A percentile compares a stretch with the other conserved stretches of the same genome.
Conservation (phyloP, 495 filamentous ascomycete genomes). For the Trichocladium antarcticum region DNA sequence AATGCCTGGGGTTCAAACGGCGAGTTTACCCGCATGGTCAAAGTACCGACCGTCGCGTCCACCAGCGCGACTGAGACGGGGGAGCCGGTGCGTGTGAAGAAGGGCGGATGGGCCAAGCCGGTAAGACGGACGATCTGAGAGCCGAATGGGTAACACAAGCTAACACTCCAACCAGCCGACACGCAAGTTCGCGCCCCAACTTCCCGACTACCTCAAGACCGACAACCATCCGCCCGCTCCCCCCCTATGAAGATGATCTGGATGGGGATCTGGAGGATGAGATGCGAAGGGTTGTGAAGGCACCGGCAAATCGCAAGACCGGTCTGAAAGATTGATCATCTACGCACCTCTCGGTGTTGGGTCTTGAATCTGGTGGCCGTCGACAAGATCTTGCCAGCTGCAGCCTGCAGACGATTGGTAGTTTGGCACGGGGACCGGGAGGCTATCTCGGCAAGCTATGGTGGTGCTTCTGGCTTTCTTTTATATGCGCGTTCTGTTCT, state of each 20-base stretch:
- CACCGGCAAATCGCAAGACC: too few relatives aligned
- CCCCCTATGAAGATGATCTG: not conserved
- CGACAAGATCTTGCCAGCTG: too few relatives aligned
- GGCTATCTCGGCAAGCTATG: too few relatives aligned
- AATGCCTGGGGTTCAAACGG: conserved; percentile 14
- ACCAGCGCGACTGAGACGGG: not conserved
- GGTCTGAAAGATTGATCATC: too few relatives aligned
- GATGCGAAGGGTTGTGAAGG: too few relatives aligned
- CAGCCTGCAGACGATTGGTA: too few relatives aligned
- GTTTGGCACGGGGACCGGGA: too few relatives aligned
- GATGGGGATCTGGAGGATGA: not conserved
- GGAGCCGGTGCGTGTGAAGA: not conserved
- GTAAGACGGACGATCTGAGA: conserved; percentile 2
- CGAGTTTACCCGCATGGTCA: conserved; percentile 2
- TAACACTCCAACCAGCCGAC: not conserved
- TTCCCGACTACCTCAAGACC: conserved; percentile 9
- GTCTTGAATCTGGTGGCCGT: too few relatives aligned
- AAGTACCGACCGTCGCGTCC: conserved; percentile 1
- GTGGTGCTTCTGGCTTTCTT: too few relatives aligned
- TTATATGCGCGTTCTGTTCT: too few relatives aligned
- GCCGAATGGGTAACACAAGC: not conserved
- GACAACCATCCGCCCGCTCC: too few relatives aligned
- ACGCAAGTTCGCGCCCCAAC: conserved; percentile 5
- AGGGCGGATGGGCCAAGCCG: conserved; percentile 10
- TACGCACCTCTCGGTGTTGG: too few relatives aligned